Percentiles rank a stretch among this genome's conserved stretches.
Evolutionary conservation across 2,329 filamentous ascomycete genomes (phyloP).

Genomic region (Hypocreales sp.): DNA sequence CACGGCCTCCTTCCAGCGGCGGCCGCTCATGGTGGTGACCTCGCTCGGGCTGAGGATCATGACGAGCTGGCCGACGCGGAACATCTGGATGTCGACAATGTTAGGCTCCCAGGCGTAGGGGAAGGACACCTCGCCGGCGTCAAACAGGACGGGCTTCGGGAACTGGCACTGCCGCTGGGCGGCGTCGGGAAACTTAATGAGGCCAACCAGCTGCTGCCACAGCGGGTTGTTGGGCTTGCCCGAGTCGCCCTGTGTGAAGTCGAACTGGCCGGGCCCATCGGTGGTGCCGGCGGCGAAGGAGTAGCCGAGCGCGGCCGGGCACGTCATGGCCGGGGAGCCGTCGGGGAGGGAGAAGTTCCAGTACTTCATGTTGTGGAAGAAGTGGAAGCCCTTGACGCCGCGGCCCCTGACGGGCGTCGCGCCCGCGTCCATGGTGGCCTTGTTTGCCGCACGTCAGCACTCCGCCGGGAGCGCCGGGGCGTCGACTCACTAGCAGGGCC

Average conservation of each 20-base stretch:
- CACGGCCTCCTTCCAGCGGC: conserved; percentile 68
- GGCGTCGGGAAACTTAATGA: conserved; percentile 54
- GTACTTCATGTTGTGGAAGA: conserved; percentile 66
- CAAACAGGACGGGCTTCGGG: conserved; percentile 73
- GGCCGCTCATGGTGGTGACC: conserved; percentile 81
- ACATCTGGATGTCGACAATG: conserved; percentile 72
- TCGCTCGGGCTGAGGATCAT: conserved; percentile 78
- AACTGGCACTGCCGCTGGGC: conserved; percentile 63
- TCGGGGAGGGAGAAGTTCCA: conserved; percentile 63
- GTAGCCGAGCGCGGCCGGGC: conserved; percentile 76
- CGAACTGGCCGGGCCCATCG: conserved; percentile 79
- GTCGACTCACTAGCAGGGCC: conserved; percentile 17
- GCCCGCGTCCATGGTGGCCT: conserved; percentile 33
- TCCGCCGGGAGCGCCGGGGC: not conserved
- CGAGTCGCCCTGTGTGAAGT: conserved; percentile 78
- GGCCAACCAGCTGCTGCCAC: conserved; percentile 60
- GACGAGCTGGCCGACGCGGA: conserved; percentile 72
- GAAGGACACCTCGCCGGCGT: conserved; percentile 60
- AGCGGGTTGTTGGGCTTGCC: conserved; percentile 41
- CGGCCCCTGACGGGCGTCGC: conserved; percentile 41
- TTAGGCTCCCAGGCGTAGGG: conserved; percentile 88
- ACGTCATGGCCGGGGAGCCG: conserved; percentile 55
- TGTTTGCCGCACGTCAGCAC: conserved; percentile 12
- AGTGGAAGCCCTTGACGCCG: conserved; percentile 64
- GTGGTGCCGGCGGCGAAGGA: conserved; percentile 88